phyloP scores from a whole-genome alignment of 352 stramenopile species.

The Pythium rishiriense region DNA sequence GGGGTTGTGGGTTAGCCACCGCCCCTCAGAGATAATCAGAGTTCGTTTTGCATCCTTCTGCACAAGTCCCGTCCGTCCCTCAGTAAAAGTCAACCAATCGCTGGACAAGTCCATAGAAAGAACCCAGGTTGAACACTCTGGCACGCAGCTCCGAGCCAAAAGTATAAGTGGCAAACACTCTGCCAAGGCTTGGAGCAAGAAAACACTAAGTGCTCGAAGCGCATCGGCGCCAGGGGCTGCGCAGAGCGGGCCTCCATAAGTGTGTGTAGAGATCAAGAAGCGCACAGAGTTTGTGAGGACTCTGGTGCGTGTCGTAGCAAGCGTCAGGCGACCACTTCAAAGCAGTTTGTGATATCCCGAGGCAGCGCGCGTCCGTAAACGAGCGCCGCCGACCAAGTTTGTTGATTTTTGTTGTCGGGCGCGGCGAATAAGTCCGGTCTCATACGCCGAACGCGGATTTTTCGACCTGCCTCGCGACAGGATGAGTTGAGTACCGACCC shows the following conservation, averaged over 20 bases:
- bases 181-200: not conserved
- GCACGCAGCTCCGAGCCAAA: not conserved
- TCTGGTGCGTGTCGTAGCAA: not conserved
- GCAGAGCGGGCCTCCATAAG: conserved; percentile 17
- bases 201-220: not conserved
- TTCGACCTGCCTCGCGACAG: not conserved
- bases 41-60: not conserved
- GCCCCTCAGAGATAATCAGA: no score
- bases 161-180: not conserved
- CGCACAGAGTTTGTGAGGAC: not conserved
- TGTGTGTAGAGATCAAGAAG: not conserved
- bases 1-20: no score
- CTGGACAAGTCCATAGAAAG: not conserved
- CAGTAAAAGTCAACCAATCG: not conserved
- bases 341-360: not conserved
- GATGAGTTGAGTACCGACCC: no score
- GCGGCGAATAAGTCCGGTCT: not conserved
- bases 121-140: not conserved
- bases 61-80: not conserved
- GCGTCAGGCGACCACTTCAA: not conserved
- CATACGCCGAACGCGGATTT: not conserved
- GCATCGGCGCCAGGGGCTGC: not conserved
- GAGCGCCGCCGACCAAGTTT: not conserved
- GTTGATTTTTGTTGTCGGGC: not conserved
- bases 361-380: not conserved